Base-by-base conservation (phyloP, 345 rosid genomes). In the Cardamine resedifolia region DNA sequence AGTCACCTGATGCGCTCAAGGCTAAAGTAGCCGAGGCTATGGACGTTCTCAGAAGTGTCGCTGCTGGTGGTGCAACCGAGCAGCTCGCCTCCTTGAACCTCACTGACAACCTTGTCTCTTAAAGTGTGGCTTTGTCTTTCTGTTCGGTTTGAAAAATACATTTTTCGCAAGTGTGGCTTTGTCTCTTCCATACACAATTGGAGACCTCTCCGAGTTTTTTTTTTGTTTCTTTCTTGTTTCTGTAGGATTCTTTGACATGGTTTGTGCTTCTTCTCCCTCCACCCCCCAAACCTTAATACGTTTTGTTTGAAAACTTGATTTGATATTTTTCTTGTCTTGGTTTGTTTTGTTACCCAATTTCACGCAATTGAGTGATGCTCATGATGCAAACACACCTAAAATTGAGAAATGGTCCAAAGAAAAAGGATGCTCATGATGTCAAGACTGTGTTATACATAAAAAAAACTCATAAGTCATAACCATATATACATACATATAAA, bases 1-100 rank as follows among this genome's bases (percentile, higher is more conserved):
- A 93, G 79, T 90, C 98, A 36, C 97, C 98, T 2, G 97, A 90
- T 49, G 92, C 97, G 66, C 87, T 94, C 53, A 90, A 83, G 74
- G 77, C 91, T 0, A 94, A 94, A 85, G 98, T 94, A 45, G 90
- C 87, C 0, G 97, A 94, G 76, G 98, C 98, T 6, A 89, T 89
- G 97, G 98, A 94, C n/a, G 98, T 94, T 36, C 84, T 91, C 63
- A 87, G 88, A 80, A 89, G 79, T 27, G 97, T 91, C 4, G 84
- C 84, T 57, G 83, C 87, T 5, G 85, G 89, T 64, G 89, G 80
- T 28, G 52, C 86, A 1, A 85, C 86, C 3, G 97, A 90, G 69
- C 96, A 87, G 73, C 86, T 90, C 14, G 81, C 90, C 9, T 85
- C 94, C 0, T 78, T 93, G 85, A 85, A 96, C 19, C 85, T 83